Base-by-base conservation (phyloP, 2,329 filamentous ascomycete species). In the Aspergillus luchuensis region DNA sequence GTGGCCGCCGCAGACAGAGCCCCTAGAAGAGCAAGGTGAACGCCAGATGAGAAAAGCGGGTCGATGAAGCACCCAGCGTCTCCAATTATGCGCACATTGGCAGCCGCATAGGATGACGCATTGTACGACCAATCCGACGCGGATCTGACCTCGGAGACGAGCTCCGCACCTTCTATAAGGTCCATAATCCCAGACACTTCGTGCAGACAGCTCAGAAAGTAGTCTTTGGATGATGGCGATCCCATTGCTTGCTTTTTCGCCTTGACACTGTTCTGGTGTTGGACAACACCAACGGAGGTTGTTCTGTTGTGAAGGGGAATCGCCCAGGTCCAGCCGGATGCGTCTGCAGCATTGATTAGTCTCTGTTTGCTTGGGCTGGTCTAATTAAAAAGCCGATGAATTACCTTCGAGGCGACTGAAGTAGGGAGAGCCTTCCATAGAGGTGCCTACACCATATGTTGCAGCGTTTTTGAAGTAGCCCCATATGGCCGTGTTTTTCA, bases 401-500 rank as follows among this genome's bases (percentile, higher is more conserved):
- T 19, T 55, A 65, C 62, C 64, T 30, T 57, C 25, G 13, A 66
- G 33, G 13, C 50, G 23, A 36, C 62, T 59, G 19, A 69, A 69
- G 47, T 48, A 63, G 4, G 63, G 66, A 13, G 49, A 41, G 0
- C 54, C 58, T 15, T 64, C 65, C 2, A 51, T 15, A 0, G 17
- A 15, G 0, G 58, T 64, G 2, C 61, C 63, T 8, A n/a, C 8
- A 0, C 50, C 64, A 53, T 68, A 65, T 0, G 36, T 36, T 2
- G 23, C 43, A 17, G 50, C 58, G 3, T 38, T 72, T 53, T 77
- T 75, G 73, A 75, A 85, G 64, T 84, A 85, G 0, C 70, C 78
- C 82, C 81, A 84, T 54, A 63, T 79, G 5, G 82, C 81, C 8
- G 82, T 60, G 58, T 82, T 84, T 70, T 83, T 83, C 19, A 84